Evolutionary conservation across 2,329 filamentous ascomycete species (phyloP), one percentile per base, ranked within the genome.

Genomic region (Colletotrichum spinosum): DNA sequence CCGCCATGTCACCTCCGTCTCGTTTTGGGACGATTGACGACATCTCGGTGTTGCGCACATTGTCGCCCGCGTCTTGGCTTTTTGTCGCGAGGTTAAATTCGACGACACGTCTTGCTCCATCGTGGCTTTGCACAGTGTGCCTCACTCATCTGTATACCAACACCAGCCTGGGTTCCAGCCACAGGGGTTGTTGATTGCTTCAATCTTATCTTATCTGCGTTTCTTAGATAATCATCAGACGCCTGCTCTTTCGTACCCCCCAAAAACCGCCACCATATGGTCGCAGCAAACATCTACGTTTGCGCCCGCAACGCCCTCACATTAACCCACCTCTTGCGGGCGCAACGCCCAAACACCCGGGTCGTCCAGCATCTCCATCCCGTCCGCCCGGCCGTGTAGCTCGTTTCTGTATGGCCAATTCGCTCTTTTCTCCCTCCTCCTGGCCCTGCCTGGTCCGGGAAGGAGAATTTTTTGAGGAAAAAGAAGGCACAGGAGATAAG

Each of bases 301-400:
- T 65, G 62, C 57, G 62, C 62, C 62, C 62, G 62, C 62, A 65
- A 62, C 51, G 41, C 57, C 57, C 44, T 51, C 45, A 51, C 54
- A n/a, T 52, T 53, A 63, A 49, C 57, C 62, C 62, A 65, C 62
- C 62, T 52, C 52, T 56, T 65, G 62, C 62, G 62, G 51, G 51
- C 62, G 62, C 62, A 65, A 41, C 57, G 62, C 56, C 62, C 62
- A 65, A 45, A 62, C 62, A 48, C 25, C 57, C 62, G 62, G 62
- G 62, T 48, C 57, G 33, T 25, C 13, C 25, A 15, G 37, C 17
- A 11, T 25, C 33, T 25, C 25, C 25, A 25, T 5, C 25, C 25
- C 25, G 25, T 25, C 25, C 25, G 4, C 4, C 25, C 25, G 25
- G 25, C 25, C 25, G 25, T 25, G 25, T 25, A 25, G 25, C 25